These are phyloP conservation scores for Debaryomyces prosopidis DNA, from an alignment of 805 yeast genomes.

Conservation along the genomic window DNA sequence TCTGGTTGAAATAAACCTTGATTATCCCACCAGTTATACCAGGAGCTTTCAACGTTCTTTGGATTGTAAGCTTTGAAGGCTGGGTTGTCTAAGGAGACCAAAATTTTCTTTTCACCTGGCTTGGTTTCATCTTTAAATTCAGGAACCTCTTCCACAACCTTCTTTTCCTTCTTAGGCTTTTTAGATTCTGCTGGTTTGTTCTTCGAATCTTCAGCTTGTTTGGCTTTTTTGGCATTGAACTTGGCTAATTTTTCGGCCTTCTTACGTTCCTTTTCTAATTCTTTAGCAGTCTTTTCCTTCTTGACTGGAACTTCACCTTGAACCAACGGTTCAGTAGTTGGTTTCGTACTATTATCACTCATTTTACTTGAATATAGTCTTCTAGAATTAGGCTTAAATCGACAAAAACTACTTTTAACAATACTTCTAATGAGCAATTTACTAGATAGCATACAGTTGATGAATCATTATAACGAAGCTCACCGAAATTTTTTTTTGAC, in stretches of 20 bases:
- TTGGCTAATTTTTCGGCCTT: constrained; percentile 86
- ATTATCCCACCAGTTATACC: constrained; percentile 97
- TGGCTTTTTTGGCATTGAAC: constrained; percentile 80
- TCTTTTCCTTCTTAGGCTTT: constrained; percentile 70
- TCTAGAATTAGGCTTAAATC: constrained; percentile 2
- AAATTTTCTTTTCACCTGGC: constrained; percentile 87
- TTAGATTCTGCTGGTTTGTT: constrained; percentile 46
- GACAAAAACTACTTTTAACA: constrained; percentile 5
- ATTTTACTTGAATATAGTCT: constrained; percentile 8
- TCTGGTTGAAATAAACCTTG: constrained; percentile 89
- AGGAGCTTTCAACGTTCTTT: constrained; percentile 87
- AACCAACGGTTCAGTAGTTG: constrained; percentile 6
- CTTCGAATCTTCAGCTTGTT: constrained; percentile 48
- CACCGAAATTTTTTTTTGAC: constrained; percentile 8
- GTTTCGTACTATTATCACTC: constrained; percentile 12
- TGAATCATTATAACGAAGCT: background rate
- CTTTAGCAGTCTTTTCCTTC: constrained; percentile 70
- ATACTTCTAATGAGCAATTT: constrained; percentile 13
- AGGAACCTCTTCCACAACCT: constrained; percentile 71
- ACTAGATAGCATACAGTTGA: constrained; percentile 15
- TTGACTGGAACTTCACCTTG: constrained; percentile 17
- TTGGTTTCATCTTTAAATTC: constrained; percentile 81
- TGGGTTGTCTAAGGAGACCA: constrained; percentile 87
- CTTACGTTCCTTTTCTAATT: constrained; percentile 82
- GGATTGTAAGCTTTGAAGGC: constrained; percentile 94